phyloP scores from a whole-genome alignment of 768 basidiomycete species.

The Tricholoma furcatifolium region DNA sequence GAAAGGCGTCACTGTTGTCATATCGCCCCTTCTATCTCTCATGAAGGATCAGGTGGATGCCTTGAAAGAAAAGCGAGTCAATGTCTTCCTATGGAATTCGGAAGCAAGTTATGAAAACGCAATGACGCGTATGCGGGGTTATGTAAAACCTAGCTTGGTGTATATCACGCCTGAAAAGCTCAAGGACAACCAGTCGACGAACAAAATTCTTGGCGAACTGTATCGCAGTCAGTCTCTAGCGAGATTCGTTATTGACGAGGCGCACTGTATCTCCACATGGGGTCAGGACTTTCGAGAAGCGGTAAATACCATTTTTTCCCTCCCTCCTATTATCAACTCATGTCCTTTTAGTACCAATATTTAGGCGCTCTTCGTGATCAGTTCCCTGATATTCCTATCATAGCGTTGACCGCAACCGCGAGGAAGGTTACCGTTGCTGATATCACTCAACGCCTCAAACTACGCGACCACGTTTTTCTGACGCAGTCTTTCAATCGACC shows the following conservation, averaged over 20 bases:
- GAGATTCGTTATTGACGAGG: conserved; percentile 94
- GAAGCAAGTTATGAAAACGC: conserved; percentile 42
- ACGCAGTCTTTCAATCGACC: conserved; percentile 89
- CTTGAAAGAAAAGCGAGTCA: conserved; percentile 60
- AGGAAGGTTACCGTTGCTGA: conserved; percentile 76
- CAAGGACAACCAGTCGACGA: conserved; percentile 56
- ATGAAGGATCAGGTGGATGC: conserved; percentile 87
- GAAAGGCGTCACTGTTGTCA: conserved; percentile 82
- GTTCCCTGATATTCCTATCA: conserved; percentile 84
- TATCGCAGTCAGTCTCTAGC: conserved; percentile 62
- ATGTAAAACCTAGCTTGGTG: conserved; percentile 60
- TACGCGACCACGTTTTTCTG: conserved; percentile 58
- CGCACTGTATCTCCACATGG: conserved; percentile 94
- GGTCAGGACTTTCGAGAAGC: conserved; percentile 90
- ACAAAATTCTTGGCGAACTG: conserved; percentile 54
- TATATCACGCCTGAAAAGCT: conserved; percentile 95
- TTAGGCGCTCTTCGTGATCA: conserved; percentile 67
- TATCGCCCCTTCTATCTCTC: conserved; percentile 85
- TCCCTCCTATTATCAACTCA: background rate
- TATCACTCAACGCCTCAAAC: conserved; percentile 68
- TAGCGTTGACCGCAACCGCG: conserved; percentile 96
- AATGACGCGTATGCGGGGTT: conserved; percentile 41
- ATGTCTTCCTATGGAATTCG: conserved; percentile 70
- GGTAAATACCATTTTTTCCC: conserved; percentile 38
- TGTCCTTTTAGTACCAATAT: conserved; percentile 56